Percentiles rank a stretch among this genome's conserved stretches.
These are phyloP conservation scores for Chaetomiaceae sp. DNA, from an alignment of 2,329 filamentous ascomycete genomes.

Conservation along the genomic window DNA sequence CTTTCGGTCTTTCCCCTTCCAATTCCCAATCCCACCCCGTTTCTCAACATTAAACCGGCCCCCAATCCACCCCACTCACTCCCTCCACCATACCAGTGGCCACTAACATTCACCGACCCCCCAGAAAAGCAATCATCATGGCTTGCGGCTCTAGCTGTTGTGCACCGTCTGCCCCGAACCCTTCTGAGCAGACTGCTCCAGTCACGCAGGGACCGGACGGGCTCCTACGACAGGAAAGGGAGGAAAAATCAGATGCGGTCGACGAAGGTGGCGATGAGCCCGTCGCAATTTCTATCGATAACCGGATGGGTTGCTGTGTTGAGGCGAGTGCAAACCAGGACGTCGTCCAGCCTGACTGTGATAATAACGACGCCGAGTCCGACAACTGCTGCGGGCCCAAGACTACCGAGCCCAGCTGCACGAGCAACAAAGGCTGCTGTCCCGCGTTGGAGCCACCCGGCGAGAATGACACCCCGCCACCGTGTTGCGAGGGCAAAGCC, in stretches of 20 bases:
- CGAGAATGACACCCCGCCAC: constrained; percentile 12
- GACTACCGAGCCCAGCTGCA: neutral
- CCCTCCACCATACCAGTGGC: no score
- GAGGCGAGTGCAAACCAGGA: neutral
- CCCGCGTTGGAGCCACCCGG: neutral
- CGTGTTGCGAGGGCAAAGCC: constrained; percentile 41
- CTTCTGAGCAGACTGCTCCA: constrained; percentile 1
- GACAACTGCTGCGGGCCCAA: neutral
- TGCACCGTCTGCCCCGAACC: neutral
- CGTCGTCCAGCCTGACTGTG: neutral
- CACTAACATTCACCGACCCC: no score
- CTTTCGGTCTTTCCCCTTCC: no score
- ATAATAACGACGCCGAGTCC: neutral
- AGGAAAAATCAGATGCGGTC: no score
- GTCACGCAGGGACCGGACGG: no score
- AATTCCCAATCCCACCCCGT: no score
- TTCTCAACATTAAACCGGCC: no score
- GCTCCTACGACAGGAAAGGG: no score
- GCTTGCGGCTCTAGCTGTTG: constrained; percentile 20
- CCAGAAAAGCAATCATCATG: constrained; percentile 14
- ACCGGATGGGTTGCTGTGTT: neutral
- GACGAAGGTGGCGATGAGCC: no score
- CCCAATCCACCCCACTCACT: no score
- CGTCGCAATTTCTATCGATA: neutral
- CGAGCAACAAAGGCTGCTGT: constrained; percentile 12